Evolutionary conservation across 192 early-diverging fungal species (phyloP), one percentile per base, ranked within the genome.

Genomic region (Coemansia sp.): DNA sequence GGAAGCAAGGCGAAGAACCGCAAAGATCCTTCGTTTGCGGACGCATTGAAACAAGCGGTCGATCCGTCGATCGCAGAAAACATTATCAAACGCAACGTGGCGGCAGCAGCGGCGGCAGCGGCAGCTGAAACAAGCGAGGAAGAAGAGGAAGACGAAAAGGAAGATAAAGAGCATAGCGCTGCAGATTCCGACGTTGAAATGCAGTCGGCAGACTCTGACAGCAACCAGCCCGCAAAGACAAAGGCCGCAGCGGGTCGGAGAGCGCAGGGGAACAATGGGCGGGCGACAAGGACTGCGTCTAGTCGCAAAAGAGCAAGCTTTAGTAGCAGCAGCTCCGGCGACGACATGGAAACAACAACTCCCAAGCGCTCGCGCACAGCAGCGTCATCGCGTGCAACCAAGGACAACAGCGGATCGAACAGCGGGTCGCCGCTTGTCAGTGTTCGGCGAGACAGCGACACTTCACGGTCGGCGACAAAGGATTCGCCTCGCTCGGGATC

Each of bases 81-180:
- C 38, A 50, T 73, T 69, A 87, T 70, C 13, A 61, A 38, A 58
- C 67, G 68, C 66, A 64, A 45, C 62, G 59, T 59, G 61, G 71
- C 43, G 40, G 46, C 69, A 59, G 57, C 56, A 55, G 53, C 33
- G 42, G 40, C 15, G 22, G 44, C 24, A 47, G 38, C 41, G 37
- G 4, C 55, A 69, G 41, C 41, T n/a, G 79, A 81, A 12, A 82
- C 80, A n/a, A 79, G 80, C 2, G 84, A 83, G 10, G 80, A 80
- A 17, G 81, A 76, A 2, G 72, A 76, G 9, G 78, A 80, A 6
- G 66, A 78, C 1, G 79, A 80, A 6, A 78, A 80, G 2, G 81
- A 80, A 13, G 75, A 81, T 8, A 75, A 81, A 4, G 79, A 71
- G 0, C 71, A 78, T 4, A 67, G 72, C 13, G 67, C 73, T 3